Percentiles rank a stretch among this genome's conserved stretches.
These are phyloP conservation scores for Taiozyma sp. DNA, from an alignment of 1,139 yeast species.

Conservation along the genomic window DNA sequence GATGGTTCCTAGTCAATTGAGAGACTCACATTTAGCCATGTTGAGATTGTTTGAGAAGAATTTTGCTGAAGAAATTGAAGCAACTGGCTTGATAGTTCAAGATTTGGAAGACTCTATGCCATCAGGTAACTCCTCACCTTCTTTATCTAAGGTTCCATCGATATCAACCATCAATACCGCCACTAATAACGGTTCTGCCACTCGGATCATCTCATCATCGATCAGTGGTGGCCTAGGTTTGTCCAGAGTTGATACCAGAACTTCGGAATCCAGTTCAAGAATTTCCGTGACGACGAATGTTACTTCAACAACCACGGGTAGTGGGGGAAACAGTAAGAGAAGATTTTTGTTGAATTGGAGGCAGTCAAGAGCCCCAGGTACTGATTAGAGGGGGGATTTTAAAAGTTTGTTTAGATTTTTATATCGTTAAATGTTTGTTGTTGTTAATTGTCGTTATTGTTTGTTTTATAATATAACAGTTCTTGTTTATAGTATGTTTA, in stretches of 20 bases:
- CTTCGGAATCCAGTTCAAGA: constrained; percentile 20
- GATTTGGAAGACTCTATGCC: constrained; percentile 15
- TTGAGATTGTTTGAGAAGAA: constrained; percentile 62
- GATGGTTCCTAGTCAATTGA: constrained; percentile 54
- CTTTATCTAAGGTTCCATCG: constrained; percentile 18
- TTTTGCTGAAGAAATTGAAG: constrained; percentile 58
- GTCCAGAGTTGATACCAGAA: constrained; percentile 21
- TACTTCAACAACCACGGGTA: constrained; percentile 12
- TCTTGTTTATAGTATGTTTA: too few species aligned
- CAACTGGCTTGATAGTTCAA: constrained; percentile 24
- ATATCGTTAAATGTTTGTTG: not conserved
- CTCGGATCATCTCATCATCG: constrained; percentile 3
- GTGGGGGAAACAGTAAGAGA: constrained; percentile 24
- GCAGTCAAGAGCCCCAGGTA: constrained; percentile 20
- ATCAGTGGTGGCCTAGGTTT: constrained; percentile 8
- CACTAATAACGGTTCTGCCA: not conserved
- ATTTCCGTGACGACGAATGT: constrained; percentile 9
- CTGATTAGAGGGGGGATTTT: not conserved
- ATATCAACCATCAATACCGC: constrained; percentile 8
- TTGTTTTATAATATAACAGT: too few species aligned
- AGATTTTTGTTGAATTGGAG: constrained; percentile 50
- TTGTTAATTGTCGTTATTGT: not conserved
- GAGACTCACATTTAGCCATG: constrained; percentile 62
- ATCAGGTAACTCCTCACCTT: constrained; percentile 10
- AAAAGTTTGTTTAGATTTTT: not conserved